These are phyloP conservation scores for Cyclotella kingstonii DNA, from an alignment of 108 stramenopile species.

Conservation along the genomic window DNA sequence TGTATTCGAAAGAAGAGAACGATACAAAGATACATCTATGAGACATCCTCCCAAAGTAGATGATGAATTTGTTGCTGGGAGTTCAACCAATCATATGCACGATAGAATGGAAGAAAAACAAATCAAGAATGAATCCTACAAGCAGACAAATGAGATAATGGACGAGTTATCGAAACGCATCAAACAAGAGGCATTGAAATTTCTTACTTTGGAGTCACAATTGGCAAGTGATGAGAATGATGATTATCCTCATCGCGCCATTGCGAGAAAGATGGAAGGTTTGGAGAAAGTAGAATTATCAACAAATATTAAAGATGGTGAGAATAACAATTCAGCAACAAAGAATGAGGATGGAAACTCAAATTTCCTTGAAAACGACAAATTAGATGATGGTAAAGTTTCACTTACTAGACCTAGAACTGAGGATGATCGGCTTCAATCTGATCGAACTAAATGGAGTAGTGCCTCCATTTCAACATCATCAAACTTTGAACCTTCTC, in stretches of 20 bases:
- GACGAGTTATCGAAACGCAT: slow-evolving; percentile 11
- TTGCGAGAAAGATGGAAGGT: neutral
- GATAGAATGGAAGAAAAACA: neutral
- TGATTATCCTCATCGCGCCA: neutral
- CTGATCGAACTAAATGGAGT: neutral
- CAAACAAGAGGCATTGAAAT: slow-evolving; percentile 26
- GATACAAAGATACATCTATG: slow-evolving; percentile 7
- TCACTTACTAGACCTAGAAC: too few relatives aligned
- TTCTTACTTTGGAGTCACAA: slow-evolving; percentile 12
- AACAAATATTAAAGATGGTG: neutral
- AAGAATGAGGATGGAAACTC: too few relatives aligned
- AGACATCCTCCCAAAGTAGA: slow-evolving; percentile 10
- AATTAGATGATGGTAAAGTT: too few relatives aligned
- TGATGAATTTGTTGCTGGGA: neutral
- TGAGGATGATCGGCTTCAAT: neutral
- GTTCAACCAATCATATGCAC: neutral
- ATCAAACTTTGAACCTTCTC: slow-evolving; percentile 11
- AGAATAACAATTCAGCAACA: too few relatives aligned
- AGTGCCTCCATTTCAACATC: neutral
- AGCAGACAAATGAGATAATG: slow-evolving; percentile 7
- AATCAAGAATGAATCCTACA: neutral
- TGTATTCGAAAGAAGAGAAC: too few relatives aligned
- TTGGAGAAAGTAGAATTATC: neutral
- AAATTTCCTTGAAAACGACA: too few relatives aligned
- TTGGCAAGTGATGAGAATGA: neutral